Evolutionary conservation across 768 basidiomycete species (phyloP).

Genomic region (Leccinum imitatum): DNA sequence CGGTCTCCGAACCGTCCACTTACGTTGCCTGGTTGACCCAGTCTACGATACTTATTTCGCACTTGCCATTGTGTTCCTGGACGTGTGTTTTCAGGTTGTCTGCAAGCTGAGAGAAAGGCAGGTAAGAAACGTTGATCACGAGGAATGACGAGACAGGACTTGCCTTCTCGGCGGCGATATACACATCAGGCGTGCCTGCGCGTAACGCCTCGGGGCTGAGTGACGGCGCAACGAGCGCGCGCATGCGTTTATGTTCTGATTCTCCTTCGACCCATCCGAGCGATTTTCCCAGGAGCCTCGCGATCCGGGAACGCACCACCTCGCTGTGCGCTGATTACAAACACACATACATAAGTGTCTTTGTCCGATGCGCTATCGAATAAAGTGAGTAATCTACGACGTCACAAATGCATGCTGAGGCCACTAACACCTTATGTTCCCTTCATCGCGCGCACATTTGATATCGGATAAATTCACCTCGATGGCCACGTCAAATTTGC

Average conservation of each 20-base stretch:
- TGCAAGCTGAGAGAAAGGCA: background rate
- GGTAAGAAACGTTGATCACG: background rate
- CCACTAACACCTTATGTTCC: slow-evolving; percentile 8
- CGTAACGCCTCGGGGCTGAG: slow-evolving; percentile 4
- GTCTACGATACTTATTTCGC: slow-evolving; percentile 7
- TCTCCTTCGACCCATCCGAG: slow-evolving; percentile 12
- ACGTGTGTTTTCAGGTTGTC: slow-evolving; percentile 6
- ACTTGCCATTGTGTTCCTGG: background rate
- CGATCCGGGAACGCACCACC: slow-evolving; percentile 5
- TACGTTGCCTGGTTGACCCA: slow-evolving; percentile 9
- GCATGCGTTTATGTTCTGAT: slow-evolving; percentile 11
- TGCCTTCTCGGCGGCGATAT: slow-evolving; percentile 6
- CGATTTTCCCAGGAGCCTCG: slow-evolving; percentile 1
- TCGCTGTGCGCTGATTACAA: slow-evolving; percentile 2
- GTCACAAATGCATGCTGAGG: background rate
- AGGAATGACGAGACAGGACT: background rate
- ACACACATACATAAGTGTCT: background rate
- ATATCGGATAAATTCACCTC: slow-evolving; percentile 1
- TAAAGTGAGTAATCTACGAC: background rate
- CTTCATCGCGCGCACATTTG: slow-evolving; percentile 1
- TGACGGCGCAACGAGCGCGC: slow-evolving; percentile 1
- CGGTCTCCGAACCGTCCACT: background rate
- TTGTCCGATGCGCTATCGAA: slow-evolving; percentile 9
- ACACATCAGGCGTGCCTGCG: slow-evolving; percentile 4
- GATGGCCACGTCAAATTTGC: background rate